Evolutionary conservation across 495 filamentous ascomycete genomes (phyloP).

Genomic region (Bacidia rubella): DNA sequence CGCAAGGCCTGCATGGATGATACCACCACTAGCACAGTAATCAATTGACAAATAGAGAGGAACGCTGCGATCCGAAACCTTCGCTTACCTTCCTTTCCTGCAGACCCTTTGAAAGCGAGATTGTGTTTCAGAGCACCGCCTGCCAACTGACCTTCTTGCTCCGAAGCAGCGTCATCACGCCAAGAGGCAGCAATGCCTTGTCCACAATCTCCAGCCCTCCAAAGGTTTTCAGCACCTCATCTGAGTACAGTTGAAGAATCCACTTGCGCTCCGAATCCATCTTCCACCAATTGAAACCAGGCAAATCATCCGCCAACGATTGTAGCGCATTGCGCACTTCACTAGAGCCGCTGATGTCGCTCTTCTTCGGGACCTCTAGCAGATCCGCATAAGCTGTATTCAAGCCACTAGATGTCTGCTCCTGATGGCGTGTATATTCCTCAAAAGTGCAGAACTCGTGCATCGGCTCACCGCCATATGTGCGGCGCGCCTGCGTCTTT

Average conservation of each 20-base stretch:
- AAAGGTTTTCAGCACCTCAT: slow-evolving; percentile 44
- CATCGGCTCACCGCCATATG: not conserved
- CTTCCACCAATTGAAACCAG: slow-evolving; percentile 21
- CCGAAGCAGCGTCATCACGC: slow-evolving; percentile 49
- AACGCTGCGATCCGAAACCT: too few species aligned
- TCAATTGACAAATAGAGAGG: too few species aligned
- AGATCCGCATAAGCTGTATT: slow-evolving; percentile 27
- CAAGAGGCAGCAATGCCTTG: slow-evolving; percentile 46
- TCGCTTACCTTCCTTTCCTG: too few species aligned
- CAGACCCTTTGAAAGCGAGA: too few species aligned
- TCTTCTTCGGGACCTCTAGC: slow-evolving; percentile 26
- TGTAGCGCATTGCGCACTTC: slow-evolving; percentile 21
- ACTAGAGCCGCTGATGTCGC: slow-evolving; percentile 22
- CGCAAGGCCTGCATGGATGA: too few species aligned
- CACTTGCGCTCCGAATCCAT: slow-evolving; percentile 51
- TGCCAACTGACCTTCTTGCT: slow-evolving; percentile 49
- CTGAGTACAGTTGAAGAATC: slow-evolving; percentile 45
- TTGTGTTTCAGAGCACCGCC: slow-evolving; percentile 9
- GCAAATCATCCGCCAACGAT: slow-evolving; percentile 6
- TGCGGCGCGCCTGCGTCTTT: not conserved
- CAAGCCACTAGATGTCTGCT: slow-evolving; percentile 29
- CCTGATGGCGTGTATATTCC: slow-evolving; percentile 38
- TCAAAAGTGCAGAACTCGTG: slow-evolving; percentile 36
- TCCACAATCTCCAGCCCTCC: slow-evolving; percentile 51
- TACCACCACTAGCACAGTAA: too few species aligned